Percentiles rank a stretch among this genome's conserved stretches.
phyloP scores from a whole-genome alignment of 352 stramenopile species.

The Phytopythium litorale region DNA sequence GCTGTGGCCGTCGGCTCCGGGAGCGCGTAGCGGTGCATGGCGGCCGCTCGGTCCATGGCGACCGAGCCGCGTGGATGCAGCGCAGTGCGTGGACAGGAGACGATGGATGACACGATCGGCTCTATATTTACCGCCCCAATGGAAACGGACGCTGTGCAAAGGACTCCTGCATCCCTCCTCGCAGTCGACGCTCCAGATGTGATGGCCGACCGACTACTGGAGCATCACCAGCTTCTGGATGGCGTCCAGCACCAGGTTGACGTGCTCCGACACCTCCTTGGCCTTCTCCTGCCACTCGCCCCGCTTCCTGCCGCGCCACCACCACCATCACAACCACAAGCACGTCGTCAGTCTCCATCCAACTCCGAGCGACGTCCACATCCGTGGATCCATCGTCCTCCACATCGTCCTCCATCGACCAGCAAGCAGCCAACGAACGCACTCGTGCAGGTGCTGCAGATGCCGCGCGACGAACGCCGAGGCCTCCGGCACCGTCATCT shows the following conservation, averaged over 20 bases:
- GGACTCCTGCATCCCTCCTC: neutral
- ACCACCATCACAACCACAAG: slow-evolving; percentile 3
- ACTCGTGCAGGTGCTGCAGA: slow-evolving; percentile 48
- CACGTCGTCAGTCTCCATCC: neutral
- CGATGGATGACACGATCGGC: neutral
- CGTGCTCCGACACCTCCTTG: slow-evolving; percentile 61
- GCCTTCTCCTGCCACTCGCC: slow-evolving; percentile 69
- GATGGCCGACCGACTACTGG: slow-evolving; percentile 18
- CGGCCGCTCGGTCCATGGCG: neutral
- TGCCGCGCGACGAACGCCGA: slow-evolving; percentile 50
- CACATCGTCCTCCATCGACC: slow-evolving; percentile 4
- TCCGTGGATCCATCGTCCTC: neutral
- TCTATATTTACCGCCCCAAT: neutral
- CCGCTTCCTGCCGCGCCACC: slow-evolving; percentile 33
- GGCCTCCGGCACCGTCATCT: slow-evolving; percentile 72
- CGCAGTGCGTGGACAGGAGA: neutral
- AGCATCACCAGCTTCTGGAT: slow-evolving; percentile 73
- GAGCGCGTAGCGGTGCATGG: neutral
- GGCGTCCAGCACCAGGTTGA: slow-evolving; percentile 68
- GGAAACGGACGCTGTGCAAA: neutral
- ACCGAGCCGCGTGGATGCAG: neutral
- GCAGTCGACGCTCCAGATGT: neutral
- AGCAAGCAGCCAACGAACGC: slow-evolving; percentile 4
- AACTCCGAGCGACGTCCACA: neutral
- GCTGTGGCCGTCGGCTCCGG: neutral